Conservation (phyloP, 2,329 filamentous ascomycete species). For the Chaetomiaceae sp. region DNA sequence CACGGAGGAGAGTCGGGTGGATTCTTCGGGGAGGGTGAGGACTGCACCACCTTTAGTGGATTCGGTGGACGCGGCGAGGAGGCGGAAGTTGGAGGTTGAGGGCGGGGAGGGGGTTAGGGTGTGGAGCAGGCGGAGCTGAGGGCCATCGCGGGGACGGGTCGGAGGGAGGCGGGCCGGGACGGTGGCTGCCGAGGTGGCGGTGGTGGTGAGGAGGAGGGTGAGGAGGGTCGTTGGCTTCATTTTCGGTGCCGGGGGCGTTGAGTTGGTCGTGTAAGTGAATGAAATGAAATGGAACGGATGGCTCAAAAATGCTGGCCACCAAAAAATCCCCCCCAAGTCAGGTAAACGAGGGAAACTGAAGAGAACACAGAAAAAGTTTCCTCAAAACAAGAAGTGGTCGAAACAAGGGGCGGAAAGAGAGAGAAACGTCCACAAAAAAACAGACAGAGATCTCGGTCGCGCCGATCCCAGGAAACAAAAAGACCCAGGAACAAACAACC, state of each 20-base stretch:
- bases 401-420: neutral
- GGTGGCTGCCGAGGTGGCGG: conserved; percentile 2
- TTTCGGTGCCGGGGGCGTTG: neutral
- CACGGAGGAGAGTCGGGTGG: conserved; percentile 7
- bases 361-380: neutral
- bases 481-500: neutral
- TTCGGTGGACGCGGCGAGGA: conserved; percentile 2
- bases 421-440: neutral
- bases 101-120: conserved; percentile 4
- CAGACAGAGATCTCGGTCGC: neutral
- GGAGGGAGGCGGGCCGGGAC: neutral
- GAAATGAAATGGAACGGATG: neutral
- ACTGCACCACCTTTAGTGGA: conserved; percentile 20
- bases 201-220: conserved; percentile 4
- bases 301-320: no score
- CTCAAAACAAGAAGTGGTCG: neutral
- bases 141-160: neutral
- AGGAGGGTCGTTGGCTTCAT: conserved; percentile 17
- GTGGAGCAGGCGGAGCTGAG: conserved; percentile 15
- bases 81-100: neutral
- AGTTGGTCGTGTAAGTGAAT: neutral
- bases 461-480: conserved; percentile 4
- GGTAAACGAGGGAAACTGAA: neutral
- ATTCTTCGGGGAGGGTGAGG: conserved; percentile 5
- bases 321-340: no score